A percentile compares a stretch with the other conserved stretches of the same genome.
phyloP scores from a whole-genome alignment of 2,329 filamentous ascomycete genomes.

The Tolypocladium album region DNA sequence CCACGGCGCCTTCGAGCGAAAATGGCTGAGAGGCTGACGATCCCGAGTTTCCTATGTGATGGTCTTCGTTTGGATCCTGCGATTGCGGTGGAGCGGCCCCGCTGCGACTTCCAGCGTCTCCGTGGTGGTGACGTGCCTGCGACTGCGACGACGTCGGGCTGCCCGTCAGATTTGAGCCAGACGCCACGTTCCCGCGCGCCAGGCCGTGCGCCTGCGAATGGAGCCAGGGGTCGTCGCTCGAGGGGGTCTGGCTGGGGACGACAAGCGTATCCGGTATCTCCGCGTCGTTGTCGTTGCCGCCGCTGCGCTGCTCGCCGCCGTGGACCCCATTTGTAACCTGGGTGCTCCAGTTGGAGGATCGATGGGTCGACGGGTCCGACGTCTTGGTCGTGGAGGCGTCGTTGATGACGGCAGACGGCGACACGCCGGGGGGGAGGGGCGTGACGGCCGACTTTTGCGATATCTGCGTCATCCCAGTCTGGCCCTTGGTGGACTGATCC shows the following conservation, averaged over 20 bases:
- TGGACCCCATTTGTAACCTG: slow-evolving; percentile 61
- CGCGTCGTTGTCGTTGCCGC: slow-evolving; percentile 19
- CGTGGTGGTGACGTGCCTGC: slow-evolving; percentile 9
- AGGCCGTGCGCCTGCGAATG: slow-evolving; percentile 48
- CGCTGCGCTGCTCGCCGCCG: slow-evolving; percentile 30
- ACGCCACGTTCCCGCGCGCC: slow-evolving; percentile 23
- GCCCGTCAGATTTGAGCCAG: slow-evolving; percentile 14
- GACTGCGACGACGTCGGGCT: slow-evolving; percentile 29
- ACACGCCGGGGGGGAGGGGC: slow-evolving; percentile 44
- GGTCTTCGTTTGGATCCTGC: slow-evolving; percentile 19
- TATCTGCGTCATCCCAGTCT: slow-evolving; percentile 41
- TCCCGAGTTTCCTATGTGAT: slow-evolving; percentile 16
- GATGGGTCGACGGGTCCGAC: slow-evolving; percentile 56
- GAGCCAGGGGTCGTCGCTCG: slow-evolving; percentile 43
- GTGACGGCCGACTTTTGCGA: slow-evolving; percentile 56
- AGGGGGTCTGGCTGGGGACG: slow-evolving; percentile 32
- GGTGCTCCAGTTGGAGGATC: slow-evolving; percentile 56
- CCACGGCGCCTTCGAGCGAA: slow-evolving; percentile 38
- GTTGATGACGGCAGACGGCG: slow-evolving; percentile 55
- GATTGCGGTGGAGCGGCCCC: slow-evolving; percentile 22
- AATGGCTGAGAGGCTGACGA: slow-evolving; percentile 33
- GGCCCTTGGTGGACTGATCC: slow-evolving; percentile 26
- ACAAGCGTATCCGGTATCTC: slow-evolving; percentile 46
- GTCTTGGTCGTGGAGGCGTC: slow-evolving; percentile 94
- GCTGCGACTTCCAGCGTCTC: slow-evolving; percentile 18